Evolutionary conservation across 805 yeast genomes (phyloP), one percentile per base, ranked within the genome.

Genomic region (Myxozyma kluyveri): DNA sequence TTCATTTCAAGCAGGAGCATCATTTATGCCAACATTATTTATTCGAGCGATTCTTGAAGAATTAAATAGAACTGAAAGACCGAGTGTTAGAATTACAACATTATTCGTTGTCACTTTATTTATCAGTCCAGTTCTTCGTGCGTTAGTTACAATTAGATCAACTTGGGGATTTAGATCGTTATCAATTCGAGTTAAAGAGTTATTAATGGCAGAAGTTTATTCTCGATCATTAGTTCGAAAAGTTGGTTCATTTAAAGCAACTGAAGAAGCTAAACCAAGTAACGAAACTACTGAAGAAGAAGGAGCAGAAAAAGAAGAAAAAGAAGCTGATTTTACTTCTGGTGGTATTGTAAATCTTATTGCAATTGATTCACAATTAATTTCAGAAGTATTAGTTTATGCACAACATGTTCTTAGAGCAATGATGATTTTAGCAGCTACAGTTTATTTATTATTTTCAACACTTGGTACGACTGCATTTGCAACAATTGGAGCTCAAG

Each of bases 161-260:
- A 75, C 87, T 51, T 91, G 83, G 68, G 73, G 84, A 49, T 98
- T 98, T 56, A 82, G 98, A 73, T 80, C 95, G 66, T 87, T 91
- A 39, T 89, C 97, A 70, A 80, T 88, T 45, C 81, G 96, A 67
- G 82, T 90, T 84, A 84, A 83, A 63, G 87, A 96, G 7, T 79
- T 91, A 55, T 78, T 91, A 50, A 84, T 90, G 61, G 93, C 95
- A 51, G 93, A 88, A 68, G 84, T 91, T 50, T 91, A 91, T 64
- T 83, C 95, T 1, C 91, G 91, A 70, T 96, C 97, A 1, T 76
- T 91, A 55, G 79, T 90, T 73, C 81, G 95, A 72, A 79, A 81
- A 63, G 72, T 38, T 32, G 54, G 42, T 21, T 83, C 56, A 96
- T 90, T 68, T 88, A 87, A 65, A 83, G 96, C 0, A 80, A 38